Evolutionary conservation across 2,329 filamentous ascomycete genomes (phyloP).

Genomic region (Colletotrichum simmondsii): DNA sequence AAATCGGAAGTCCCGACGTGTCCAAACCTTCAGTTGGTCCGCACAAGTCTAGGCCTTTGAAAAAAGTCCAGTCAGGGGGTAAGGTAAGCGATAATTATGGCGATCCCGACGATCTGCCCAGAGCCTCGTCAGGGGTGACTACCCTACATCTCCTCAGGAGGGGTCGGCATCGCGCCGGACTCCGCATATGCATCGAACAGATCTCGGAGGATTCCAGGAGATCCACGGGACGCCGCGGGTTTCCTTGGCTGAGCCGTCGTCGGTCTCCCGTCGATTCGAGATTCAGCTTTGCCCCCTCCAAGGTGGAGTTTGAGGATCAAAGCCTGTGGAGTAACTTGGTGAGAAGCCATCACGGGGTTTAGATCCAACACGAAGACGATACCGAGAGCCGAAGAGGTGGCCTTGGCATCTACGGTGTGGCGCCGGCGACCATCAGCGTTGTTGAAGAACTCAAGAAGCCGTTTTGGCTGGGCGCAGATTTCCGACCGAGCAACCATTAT

Average conservation of each 20-base stretch:
- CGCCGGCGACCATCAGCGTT: background rate
- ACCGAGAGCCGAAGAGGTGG: background rate
- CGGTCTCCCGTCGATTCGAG: background rate
- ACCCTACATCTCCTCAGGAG: background rate
- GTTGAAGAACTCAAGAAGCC: background rate
- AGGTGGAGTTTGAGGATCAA: background rate
- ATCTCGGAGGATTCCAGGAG: background rate
- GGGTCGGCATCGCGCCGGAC: background rate
- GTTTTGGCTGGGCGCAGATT: background rate
- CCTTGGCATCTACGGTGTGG: slow-evolving; percentile 1
- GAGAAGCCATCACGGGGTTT: background rate
- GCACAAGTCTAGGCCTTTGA: background rate
- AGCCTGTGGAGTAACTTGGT: background rate
- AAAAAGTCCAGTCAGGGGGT: background rate
- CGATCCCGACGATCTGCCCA: background rate
- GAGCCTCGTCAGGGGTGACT: background rate
- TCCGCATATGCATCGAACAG: background rate
- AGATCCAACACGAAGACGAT: background rate
- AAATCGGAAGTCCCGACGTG: too few relatives aligned
- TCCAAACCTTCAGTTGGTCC: background rate
- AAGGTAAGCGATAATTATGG: too few relatives aligned
- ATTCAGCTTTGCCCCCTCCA: background rate
- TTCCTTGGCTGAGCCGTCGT: background rate
- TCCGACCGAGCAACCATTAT: background rate
- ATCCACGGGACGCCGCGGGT: background rate